Base-by-base conservation (phyloP, 108 stramenopile species). In the Stephanodiscus triporus region DNA sequence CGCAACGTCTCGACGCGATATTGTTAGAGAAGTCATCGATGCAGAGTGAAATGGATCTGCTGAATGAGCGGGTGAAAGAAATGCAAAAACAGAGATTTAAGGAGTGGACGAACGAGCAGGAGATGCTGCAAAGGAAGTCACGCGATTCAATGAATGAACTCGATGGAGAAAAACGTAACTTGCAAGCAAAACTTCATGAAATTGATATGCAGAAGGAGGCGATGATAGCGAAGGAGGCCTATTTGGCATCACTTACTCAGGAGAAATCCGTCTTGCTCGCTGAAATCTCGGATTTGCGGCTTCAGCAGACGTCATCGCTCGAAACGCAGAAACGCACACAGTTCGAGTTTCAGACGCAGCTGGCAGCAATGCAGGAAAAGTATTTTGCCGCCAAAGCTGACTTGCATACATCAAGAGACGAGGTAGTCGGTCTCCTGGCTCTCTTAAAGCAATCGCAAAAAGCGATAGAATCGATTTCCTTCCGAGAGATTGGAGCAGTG, bases 391-490 rank as follows among this genome's bases (percentile, higher is more conserved):
- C 66, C 23, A 23, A 42, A 56, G 23, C 23, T 24, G 66, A 70
- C 7, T 40, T 82, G 26, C 65, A 76, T 17, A 32, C 48, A 19
- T 20, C 70, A 23, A 72, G 26, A 55, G 66, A 60, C 37, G 81
- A 82, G 72, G 70, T 62, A 48, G n/a, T 45, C 9, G 73, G 59
- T 47, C 75, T 82, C 5, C 63, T 65, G n/a, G 48, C 55, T 20
- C 61, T 82, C 24, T 53, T 82, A 14, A 75, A 55, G 51, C 81
- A 76, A 66, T 76, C 74, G 6, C 69, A 75, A 68, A 53, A 64
- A 45, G 75, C 81, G 22, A 26, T 82, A 4, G 66, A 76, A 53
- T 82, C 81, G 19, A 34, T 80, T 13, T 61, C 79, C 19, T 80
- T 72, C 20, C 42, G 64, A 26, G 63, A 74, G 26, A 38, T 60